A percentile compares a stretch with the other conserved stretches of the same genome.
These are phyloP conservation scores for Penicillium coprophilum DNA, from an alignment of 495 filamentous ascomycete genomes.

Conservation along the genomic window DNA sequence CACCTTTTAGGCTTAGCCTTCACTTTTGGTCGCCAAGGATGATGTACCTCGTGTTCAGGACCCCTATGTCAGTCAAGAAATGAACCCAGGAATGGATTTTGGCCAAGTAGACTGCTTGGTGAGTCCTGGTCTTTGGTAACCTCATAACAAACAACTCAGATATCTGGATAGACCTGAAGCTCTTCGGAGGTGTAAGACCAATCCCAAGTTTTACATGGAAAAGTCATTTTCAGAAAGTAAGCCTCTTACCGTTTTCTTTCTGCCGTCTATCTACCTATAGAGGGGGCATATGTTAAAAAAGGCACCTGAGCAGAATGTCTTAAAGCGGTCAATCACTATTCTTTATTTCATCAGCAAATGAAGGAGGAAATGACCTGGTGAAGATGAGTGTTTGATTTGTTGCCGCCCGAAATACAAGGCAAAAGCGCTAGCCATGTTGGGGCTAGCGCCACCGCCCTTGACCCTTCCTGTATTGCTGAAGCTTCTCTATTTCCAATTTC, in stretches of 20 bases:
- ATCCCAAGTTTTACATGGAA: not conserved
- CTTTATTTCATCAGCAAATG: too few species aligned
- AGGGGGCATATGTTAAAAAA: too few species aligned
- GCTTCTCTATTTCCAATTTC: constrained; percentile 6
- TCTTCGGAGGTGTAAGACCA: not conserved
- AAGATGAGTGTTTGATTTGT: not conserved
- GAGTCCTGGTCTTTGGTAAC: not conserved
- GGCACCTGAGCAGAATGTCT: too few species aligned
- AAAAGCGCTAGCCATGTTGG: not conserved
- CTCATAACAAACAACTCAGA: not conserved
- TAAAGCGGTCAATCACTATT: too few species aligned
- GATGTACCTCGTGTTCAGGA: not conserved
- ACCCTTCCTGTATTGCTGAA: constrained; percentile 10
- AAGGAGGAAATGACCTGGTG: too few species aligned
- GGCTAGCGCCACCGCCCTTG: constrained; percentile 3
- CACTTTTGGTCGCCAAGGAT: not conserved
- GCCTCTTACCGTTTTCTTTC: too few species aligned
- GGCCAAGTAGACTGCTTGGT: not conserved
- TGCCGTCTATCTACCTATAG: too few species aligned
- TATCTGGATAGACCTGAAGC: not conserved
- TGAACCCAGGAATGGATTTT: not conserved
- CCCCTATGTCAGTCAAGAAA: not conserved
- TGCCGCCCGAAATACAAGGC: not conserved
- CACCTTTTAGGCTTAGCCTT: constrained; percentile 5
- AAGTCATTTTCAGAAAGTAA: too few species aligned